Base-by-base conservation (phyloP, 2,329 filamentous ascomycete genomes). In the Colletotrichum cereale region DNA sequence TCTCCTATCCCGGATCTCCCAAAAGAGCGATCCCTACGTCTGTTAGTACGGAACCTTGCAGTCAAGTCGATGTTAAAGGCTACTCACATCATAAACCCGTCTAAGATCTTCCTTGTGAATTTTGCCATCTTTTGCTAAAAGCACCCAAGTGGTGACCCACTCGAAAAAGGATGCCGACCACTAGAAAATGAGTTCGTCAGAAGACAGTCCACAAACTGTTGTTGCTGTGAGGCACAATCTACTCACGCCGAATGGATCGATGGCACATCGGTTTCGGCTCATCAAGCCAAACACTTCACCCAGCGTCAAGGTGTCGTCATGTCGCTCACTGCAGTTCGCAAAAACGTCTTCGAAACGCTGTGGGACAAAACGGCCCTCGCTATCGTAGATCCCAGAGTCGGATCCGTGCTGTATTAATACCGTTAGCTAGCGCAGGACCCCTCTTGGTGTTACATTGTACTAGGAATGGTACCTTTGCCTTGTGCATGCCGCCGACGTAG, bases 71-170 rank as follows among this genome's bases (percentile, higher is more conserved):
- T 48, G 1, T 16, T n/a, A 0, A 2, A 5, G 5, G 26, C 2
- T 81, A 75, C 85, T 86, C 11, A 87, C 86, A 76, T 88, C 86
- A 74, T 84, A 88, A 7, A 88, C 79, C 10, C 83, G 76, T n/a
- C 86, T 77, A 24, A 88, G 81, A 64, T 90, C 87, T 53, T 90
- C 86, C 77, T 90, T 90, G 76, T 79, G 82, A 77, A 89, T 82
- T 62, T 80, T 80, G 0, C 87, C 87, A 75, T 90, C 86, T 57
- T 84, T 82, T 1, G 87, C 86, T 83, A 88, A 77, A 31, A 90
- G 79, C 38, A 89, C 74, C 73, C 85, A 88, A 1, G 85, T 85
- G 0, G 85, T 86, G 3, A 83, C 74, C 83, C 84, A 84, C 82
- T 75, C 67, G 58, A 74, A 75, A 14, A 75, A 55, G 1, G 71